Evolutionary conservation across 2,329 filamentous ascomycete species (phyloP).

Genomic region (Epichloe coenophiala): DNA sequence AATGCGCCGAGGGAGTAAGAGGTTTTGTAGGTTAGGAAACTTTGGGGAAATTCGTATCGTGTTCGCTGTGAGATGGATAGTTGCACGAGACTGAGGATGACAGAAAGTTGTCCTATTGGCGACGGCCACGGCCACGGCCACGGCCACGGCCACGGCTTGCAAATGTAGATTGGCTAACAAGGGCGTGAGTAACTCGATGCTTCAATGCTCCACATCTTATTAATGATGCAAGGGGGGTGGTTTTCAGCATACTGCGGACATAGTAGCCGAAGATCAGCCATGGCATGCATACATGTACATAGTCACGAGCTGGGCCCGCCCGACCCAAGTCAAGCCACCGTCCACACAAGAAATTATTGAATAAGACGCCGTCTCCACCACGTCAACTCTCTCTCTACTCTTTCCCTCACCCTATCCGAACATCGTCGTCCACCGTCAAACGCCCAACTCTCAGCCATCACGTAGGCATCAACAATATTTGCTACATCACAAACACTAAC

Average conservation of each 20-base stretch:
- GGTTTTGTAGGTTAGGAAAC: not conserved
- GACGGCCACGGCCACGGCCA: not conserved
- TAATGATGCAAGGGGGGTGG: too few species aligned
- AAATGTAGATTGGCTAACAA: not conserved
- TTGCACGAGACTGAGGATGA: too few species aligned
- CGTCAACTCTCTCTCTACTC: not conserved
- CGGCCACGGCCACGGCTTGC: not conserved
- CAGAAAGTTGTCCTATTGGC: not conserved
- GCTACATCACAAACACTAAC: slow-evolving; percentile 5
- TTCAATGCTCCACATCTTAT: too few species aligned
- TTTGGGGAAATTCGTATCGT: too few species aligned
- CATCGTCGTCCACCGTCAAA: not conserved
- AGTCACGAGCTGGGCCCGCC: not conserved
- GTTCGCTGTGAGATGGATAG: too few species aligned
- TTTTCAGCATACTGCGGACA: too few species aligned
- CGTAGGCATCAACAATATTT: not conserved
- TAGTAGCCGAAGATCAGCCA: not conserved
- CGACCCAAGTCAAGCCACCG: not conserved
- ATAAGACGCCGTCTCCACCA: not conserved
- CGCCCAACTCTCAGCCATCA: not conserved
- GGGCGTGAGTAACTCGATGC: too few species aligned
- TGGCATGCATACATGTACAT: too few species aligned
- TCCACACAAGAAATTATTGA: not conserved
- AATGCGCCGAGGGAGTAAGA: not conserved
- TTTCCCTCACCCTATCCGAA: not conserved